These are phyloP conservation scores for Arabis alpina DNA, from an alignment of 345 rosid genomes.

Conservation along the genomic window DNA sequence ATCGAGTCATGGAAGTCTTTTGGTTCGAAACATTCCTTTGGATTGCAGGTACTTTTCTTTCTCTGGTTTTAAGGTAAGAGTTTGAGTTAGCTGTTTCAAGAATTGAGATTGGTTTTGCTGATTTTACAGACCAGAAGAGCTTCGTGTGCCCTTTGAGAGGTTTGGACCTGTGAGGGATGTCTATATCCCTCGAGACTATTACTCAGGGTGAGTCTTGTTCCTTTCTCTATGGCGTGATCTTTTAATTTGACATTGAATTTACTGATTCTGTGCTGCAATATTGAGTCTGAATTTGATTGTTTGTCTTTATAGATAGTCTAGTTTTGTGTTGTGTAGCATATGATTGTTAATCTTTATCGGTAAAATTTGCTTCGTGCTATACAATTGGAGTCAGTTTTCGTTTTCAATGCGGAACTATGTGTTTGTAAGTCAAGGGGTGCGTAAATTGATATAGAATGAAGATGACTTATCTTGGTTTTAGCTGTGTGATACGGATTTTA, in stretches of 20 bases:
- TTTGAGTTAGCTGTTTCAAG: not conserved
- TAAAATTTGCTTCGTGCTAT: not conserved
- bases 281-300: not conserved
- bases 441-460: not conserved
- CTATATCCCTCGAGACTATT: slow-evolving; percentile 88
- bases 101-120: slow-evolving; percentile 2
- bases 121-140: slow-evolving; percentile 81
- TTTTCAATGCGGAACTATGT: not conserved
- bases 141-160: slow-evolving; percentile 81
- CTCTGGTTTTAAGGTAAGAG: not conserved
- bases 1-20: slow-evolving; percentile 73
- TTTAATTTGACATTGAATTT: not conserved
- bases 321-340: not conserved
- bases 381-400: not conserved
- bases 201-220: slow-evolving; percentile 71
- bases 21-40: slow-evolving; percentile 92
- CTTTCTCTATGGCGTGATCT: not conserved
- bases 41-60: slow-evolving; percentile 71
- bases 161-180: slow-evolving; percentile 90
- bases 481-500: not conserved
- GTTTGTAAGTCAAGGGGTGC: not conserved
- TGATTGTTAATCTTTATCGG: not conserved
- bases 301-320: not conserved
- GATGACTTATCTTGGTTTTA: not conserved
- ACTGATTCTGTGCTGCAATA: not conserved